Base-by-base conservation (phyloP, 2,329 filamentous ascomycete species). In the Cladorrhinum sp. region DNA sequence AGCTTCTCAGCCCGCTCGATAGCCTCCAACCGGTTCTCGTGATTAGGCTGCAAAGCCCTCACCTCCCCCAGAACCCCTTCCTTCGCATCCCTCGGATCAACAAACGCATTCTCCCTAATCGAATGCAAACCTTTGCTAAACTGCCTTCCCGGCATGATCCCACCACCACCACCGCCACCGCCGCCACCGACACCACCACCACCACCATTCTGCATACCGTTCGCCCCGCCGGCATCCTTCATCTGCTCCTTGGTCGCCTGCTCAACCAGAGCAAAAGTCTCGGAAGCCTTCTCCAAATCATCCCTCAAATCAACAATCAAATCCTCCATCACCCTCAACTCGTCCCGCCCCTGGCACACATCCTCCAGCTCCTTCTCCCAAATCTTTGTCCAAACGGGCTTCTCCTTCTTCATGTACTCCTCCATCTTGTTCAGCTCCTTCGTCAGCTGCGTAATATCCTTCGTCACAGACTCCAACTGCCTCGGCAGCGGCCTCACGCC, bases 161-260 rank as follows among this genome's bases (percentile, higher is more conserved):
- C 42, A 1, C 24, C 53, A 3, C 18, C 12, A 42, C 36, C 42
- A 14, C 42, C 42, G 28, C 68, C 66, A 4, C 80, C 80, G n/a
- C 24, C 53, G 3, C 18, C 12, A 42, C 36, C 42, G 3, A 7
- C 53, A 3, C 18, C 12, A 42, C 36, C 42, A 14, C 42, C 42
- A 28, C 68, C 66, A 4, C 80, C 80, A 51, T 77, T 79, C 10
- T 78, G 77, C 54, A 80, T 79, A 42, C 74, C 74, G 3, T 76
- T 75, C 5, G 83, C 83, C 55, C 84, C 83, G 55, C 84, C 83
- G 53, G 79, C 83, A 62, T 89, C 88, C 73, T 96, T 91, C 76
- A 96, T 90, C 73, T 99, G 95, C 76, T 98, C 92, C 77, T 96
- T 96, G n/a, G 93, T 98, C 8, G 95, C 95, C 76, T 98, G 90